A percentile compares a stretch with the other conserved stretches of the same genome.
Evolutionary conservation across 1,139 yeast species (phyloP).

Genomic region (Taphrina populina): DNA sequence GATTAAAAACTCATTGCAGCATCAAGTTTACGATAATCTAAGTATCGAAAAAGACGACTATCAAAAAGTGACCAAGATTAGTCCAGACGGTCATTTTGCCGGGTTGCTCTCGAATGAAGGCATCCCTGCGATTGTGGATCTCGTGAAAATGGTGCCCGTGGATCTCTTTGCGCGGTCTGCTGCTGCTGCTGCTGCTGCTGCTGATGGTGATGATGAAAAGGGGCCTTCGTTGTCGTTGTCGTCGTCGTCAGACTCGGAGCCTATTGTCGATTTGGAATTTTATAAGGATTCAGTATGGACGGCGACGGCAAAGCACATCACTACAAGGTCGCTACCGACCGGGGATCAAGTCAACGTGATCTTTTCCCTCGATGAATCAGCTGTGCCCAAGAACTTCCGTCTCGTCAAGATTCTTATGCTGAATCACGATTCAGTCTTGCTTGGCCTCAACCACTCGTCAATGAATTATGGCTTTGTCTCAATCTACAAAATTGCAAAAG

Average conservation of each 20-base stretch:
- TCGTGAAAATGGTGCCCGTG: slow-evolving; percentile 1
- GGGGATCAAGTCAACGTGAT: slow-evolving; percentile 7
- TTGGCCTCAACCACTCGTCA: slow-evolving; percentile 15
- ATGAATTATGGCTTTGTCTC: slow-evolving; percentile 18
- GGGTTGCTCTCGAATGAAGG: slow-evolving; percentile 25
- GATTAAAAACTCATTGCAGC: slow-evolving; percentile 5
- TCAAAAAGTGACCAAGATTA: slow-evolving; percentile 23
- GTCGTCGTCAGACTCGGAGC: no score
- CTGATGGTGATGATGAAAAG: background rate
- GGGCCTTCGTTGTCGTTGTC: no score
- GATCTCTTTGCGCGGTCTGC: no score
- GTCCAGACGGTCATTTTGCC: slow-evolving; percentile 23
- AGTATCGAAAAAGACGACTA: slow-evolving; percentile 21
- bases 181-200: background rate
- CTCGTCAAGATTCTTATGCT: slow-evolving; percentile 13
- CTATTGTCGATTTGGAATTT: slow-evolving; percentile 21
- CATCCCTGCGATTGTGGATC: slow-evolving; percentile 15
- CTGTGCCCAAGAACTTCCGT: slow-evolving; percentile 6
- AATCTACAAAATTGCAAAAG: slow-evolving; percentile 13
- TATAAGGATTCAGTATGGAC: slow-evolving; percentile 14
- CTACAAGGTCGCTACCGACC: slow-evolving; percentile 1
- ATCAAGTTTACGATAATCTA: slow-evolving; percentile 14
- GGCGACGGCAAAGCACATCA: background rate
- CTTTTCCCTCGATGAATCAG: slow-evolving; percentile 4
- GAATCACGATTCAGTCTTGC: slow-evolving; percentile 4